A percentile compares a stretch with the other conserved stretches of the same genome.
Conservation (phyloP, 2,329 filamentous ascomycete species). For the Thermoascus crustaceus region DNA sequence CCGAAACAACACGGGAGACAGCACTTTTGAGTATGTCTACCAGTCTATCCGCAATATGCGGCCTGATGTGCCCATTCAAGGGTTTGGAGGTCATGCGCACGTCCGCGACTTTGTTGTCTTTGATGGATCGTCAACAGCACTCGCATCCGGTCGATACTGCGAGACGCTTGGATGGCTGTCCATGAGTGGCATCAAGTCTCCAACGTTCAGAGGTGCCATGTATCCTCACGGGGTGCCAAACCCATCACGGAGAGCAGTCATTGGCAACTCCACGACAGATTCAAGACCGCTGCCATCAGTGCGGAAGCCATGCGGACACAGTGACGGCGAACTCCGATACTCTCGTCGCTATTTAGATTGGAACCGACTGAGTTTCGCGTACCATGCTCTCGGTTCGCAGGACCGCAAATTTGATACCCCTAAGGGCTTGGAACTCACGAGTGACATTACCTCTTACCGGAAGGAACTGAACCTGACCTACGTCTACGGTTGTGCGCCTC, state of each 20-base stretch:
- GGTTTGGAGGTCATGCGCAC: constrained; percentile 58
- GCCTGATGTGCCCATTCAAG: constrained; percentile 53
- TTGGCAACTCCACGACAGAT: constrained; percentile 6
- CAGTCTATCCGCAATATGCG: constrained; percentile 51
- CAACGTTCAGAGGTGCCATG: constrained; percentile 37
- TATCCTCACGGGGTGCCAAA: constrained; percentile 36
- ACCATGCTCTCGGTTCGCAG: constrained; percentile 49
- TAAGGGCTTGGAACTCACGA: constrained; percentile 40
- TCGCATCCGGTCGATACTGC: constrained; percentile 59
- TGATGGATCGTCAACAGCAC: constrained; percentile 52
- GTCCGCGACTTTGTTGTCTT: constrained; percentile 58
- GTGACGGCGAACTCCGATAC: constrained; percentile 25
- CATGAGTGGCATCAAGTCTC: constrained; percentile 50
- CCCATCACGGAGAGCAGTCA: constrained; percentile 32
- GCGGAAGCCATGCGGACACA: neutral
- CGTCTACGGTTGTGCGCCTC: constrained; percentile 53
- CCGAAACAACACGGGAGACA: constrained; percentile 34
- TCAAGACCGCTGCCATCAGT: constrained; percentile 5
- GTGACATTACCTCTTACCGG: constrained; percentile 45
- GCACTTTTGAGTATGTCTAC: constrained; percentile 43
- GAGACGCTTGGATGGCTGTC: constrained; percentile 61
- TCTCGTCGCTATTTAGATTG: constrained; percentile 60
- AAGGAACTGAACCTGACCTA: constrained; percentile 47
- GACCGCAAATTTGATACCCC: constrained; percentile 41
- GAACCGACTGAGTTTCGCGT: constrained; percentile 58